Base-by-base conservation (phyloP, 441 rosid genomes). In the Aleurites moluccanus region DNA sequence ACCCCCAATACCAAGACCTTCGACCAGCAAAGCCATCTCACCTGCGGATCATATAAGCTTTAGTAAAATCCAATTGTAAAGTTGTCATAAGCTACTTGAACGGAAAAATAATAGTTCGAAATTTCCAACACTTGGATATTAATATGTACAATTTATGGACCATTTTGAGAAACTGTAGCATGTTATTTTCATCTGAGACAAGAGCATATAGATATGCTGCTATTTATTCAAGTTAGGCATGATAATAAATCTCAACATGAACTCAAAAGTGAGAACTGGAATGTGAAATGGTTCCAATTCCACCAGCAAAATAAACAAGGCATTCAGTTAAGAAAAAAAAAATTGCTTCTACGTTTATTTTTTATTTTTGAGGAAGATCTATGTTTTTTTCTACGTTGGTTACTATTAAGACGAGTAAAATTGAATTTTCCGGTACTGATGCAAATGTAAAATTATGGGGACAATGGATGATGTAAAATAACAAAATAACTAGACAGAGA, bases 11-110 rank as follows among this genome's bases (percentile, higher is more conserved):
- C 86, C 96, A 76, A 90, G 91, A 38, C 96, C 96, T 80, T 90
- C 96, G 49, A 89, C 91, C 52, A 90, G 83, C 55, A 90, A 86
- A 80, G 96, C 92, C 87, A 90, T 80, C 89, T 90, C 96, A 45
- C 92, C 97, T 91, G 88, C 42, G 57, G 77, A 77, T 65, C 23
- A 45, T 25, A 68, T 62, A 57, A 80, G 52, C 47, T 62, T 73
- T 47, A 73, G 73, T 30, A 73, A 18, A 47, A 64, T 38, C 42
- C 45, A 73, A 38, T 61, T 49, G 14, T 33, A 14, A 53, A 67
- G 44, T 69, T 53, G 33, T 16, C 52, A 40, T 28, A 60, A 60
- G 49, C 71, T 44, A 52, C 67, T 15, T 2, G 8, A 10, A 2
- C 21, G 64, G 23, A 59, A 66, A 25, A 45, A 44, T n/a, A 28